phyloP scores from a whole-genome alignment of 2,329 filamentous ascomycete genomes.

The Tolypocladium nubicola region DNA sequence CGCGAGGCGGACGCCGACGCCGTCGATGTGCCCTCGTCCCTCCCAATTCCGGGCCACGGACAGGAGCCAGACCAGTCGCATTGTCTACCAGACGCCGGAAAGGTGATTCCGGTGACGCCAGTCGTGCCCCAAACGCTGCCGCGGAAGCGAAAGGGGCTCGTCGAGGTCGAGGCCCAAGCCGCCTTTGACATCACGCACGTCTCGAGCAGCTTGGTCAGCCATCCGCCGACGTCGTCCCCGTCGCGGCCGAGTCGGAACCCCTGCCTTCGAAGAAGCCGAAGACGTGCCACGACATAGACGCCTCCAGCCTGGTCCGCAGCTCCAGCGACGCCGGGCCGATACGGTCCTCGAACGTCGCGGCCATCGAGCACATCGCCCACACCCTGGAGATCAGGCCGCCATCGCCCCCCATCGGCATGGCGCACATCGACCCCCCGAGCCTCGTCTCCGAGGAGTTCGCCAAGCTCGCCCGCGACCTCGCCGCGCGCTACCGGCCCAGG shows the following conservation, averaged over 20 bases:
- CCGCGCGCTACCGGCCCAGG: conserved; percentile 41
- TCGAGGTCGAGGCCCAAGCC: not conserved
- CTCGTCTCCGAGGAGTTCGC: conserved; percentile 50
- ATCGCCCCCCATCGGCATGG: conserved; percentile 37
- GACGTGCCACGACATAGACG: conserved; percentile 4
- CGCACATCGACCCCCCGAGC: conserved; percentile 32
- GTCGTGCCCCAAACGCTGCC: not conserved
- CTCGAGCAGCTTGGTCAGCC: conserved; percentile 17
- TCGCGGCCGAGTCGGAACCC: conserved; percentile 18
- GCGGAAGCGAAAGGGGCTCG: conserved; percentile 1
- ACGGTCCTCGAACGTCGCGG: conserved; percentile 5
- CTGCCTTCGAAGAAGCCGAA: conserved; percentile 16
- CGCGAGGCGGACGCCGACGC: not conserved
- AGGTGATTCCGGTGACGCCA: conserved; percentile 16
- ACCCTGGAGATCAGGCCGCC: conserved; percentile 42
- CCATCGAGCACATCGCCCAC: conserved; percentile 12
- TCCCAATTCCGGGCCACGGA: conserved; percentile 8
- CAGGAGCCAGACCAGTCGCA: conserved; percentile 1
- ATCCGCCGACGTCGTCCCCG: conserved; percentile 6
- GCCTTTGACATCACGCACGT: conserved; percentile 20
- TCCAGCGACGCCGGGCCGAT: conserved; percentile 17
- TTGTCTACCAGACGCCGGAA: not conserved
- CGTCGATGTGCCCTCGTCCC: conserved; percentile 14
- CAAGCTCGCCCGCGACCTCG: conserved; percentile 35
- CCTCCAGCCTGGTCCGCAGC: conserved; percentile 13